These are phyloP conservation scores for Nematocida minor DNA, from an alignment of 371 early-diverging fungal species.

Conservation along the genomic window DNA sequence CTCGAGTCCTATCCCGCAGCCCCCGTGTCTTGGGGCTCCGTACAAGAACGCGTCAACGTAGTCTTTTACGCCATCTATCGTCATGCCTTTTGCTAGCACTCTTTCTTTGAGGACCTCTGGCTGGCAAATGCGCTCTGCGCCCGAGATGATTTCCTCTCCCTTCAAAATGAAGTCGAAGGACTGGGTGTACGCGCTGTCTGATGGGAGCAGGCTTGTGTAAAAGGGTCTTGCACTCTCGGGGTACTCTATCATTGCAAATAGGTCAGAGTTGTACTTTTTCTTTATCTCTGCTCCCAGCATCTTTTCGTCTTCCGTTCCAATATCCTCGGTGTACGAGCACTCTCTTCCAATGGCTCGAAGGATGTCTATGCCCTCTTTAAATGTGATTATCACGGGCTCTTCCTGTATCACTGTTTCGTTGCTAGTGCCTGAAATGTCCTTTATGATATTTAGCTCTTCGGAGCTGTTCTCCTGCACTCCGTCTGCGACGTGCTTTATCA, in stretches of 20 bases:
- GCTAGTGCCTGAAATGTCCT: slow-evolving; percentile 81
- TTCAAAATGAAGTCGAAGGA: slow-evolving; percentile 99
- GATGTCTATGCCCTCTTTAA: slow-evolving; percentile 80
- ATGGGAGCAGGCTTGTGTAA: slow-evolving; percentile 80
- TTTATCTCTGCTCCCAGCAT: slow-evolving; percentile 81
- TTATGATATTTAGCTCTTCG: slow-evolving; percentile 74
- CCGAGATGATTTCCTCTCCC: slow-evolving; percentile 97
- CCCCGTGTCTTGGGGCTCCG: slow-evolving; percentile 97
- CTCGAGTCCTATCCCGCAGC: slow-evolving; percentile 93
- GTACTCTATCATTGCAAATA: slow-evolving; percentile 97
- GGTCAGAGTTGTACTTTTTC: slow-evolving; percentile 88
- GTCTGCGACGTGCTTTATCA: slow-evolving; percentile 70
- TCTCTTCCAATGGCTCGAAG: slow-evolving; percentile 78
- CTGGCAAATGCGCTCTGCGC: slow-evolving; percentile 96
- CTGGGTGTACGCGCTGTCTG: slow-evolving; percentile 79
- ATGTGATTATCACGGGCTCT: slow-evolving; percentile 78
- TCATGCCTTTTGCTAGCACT: slow-evolving; percentile 74
- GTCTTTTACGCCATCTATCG: slow-evolving; percentile 74
- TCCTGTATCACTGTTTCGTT: slow-evolving; percentile 78
- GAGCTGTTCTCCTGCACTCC: slow-evolving; percentile 77
- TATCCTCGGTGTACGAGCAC: slow-evolving; percentile 71
- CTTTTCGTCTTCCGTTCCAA: slow-evolving; percentile 80
- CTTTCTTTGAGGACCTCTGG: slow-evolving; percentile 75
- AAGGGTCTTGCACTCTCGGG: slow-evolving; percentile 89
- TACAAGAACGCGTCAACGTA: slow-evolving; percentile 94